These are phyloP conservation scores for Begonia loranthoides DNA, from an alignment of 306 rosid genomes.

Conservation along the genomic window DNA sequence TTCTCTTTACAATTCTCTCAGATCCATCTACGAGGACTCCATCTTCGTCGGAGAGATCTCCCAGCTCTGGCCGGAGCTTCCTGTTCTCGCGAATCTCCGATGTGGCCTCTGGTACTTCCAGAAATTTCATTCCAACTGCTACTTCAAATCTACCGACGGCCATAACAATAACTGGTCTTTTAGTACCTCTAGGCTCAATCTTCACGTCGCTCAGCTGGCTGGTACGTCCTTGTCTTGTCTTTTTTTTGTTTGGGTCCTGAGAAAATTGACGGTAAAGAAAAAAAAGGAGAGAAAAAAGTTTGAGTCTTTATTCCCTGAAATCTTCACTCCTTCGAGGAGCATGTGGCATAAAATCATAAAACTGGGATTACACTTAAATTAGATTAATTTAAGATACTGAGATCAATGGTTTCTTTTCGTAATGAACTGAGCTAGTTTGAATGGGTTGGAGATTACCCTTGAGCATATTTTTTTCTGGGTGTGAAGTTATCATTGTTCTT, in stretches of 20 bases:
- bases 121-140: constrained; percentile 57
- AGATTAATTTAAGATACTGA: too few relatives aligned
- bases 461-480: too few relatives aligned
- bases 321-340: too few relatives aligned
- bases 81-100: constrained; percentile 84
- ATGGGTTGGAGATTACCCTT: too few relatives aligned
- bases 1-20: constrained; percentile 68
- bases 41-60: constrained; percentile 63
- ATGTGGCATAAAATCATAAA: too few relatives aligned
- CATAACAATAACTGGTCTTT: constrained; percentile 83
- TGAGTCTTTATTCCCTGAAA: too few relatives aligned
- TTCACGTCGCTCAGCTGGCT: constrained; percentile 73
- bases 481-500: too few relatives aligned
- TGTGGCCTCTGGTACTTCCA: constrained; percentile 83
- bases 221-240: constrained; percentile 19
- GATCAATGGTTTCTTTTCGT: too few relatives aligned
- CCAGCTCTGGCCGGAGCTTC: constrained; percentile 80
- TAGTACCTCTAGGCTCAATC: constrained; percentile 78
- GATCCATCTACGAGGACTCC: constrained; percentile 72
- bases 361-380: too few relatives aligned
- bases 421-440: too few relatives aligned
- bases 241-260: neutral
- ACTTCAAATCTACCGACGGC: constrained; percentile 95
- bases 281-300: neutral
- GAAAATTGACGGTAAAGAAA: neutral